A percentile compares a stretch with the other conserved stretches of the same genome.
These are phyloP conservation scores for Batkoa obscura DNA, from an alignment of 371 early-diverging fungal species.

Conservation along the genomic window DNA sequence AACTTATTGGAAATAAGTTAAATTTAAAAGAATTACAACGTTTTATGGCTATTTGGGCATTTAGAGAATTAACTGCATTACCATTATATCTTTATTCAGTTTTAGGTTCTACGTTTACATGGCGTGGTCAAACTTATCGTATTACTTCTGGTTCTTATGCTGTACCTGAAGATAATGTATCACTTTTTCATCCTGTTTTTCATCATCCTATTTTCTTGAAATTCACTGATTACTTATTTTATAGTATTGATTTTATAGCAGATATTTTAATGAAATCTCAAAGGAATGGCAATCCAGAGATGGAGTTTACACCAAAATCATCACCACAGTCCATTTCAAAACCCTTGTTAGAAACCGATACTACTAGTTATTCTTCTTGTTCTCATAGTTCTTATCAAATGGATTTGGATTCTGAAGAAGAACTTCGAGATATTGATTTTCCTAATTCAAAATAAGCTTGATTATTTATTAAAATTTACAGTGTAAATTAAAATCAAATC, in stretches of 20 bases:
- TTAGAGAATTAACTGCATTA: conserved; percentile 61
- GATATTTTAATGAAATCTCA: conserved; percentile 18
- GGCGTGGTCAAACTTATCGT: conserved; percentile 54
- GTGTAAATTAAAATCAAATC: no score
- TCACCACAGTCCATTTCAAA: no score
- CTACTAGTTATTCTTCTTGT: no score
- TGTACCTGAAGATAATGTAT: background rate
- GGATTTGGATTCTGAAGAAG: no score
- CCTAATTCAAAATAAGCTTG: no score
- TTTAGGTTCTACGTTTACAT: conserved; percentile 59
- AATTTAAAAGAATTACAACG: conserved; percentile 12
- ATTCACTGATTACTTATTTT: conserved; percentile 10
- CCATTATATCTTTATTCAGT: conserved; percentile 68
- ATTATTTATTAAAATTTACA: no score
- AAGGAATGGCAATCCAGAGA: conserved; percentile 11
- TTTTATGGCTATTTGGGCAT: conserved; percentile 35
- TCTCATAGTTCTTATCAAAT: no score
- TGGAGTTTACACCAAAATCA: no score
- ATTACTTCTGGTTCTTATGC: conserved; percentile 36
- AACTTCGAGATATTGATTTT: no score
- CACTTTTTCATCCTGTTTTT: background rate
- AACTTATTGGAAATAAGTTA: conserved; percentile 16
- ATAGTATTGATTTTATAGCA: conserved; percentile 14
- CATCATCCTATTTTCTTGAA: conserved; percentile 9
- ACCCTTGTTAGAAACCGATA: no score